These are phyloP conservation scores for Cladorrhinum samala DNA, from an alignment of 495 filamentous ascomycete species.

Conservation along the genomic window DNA sequence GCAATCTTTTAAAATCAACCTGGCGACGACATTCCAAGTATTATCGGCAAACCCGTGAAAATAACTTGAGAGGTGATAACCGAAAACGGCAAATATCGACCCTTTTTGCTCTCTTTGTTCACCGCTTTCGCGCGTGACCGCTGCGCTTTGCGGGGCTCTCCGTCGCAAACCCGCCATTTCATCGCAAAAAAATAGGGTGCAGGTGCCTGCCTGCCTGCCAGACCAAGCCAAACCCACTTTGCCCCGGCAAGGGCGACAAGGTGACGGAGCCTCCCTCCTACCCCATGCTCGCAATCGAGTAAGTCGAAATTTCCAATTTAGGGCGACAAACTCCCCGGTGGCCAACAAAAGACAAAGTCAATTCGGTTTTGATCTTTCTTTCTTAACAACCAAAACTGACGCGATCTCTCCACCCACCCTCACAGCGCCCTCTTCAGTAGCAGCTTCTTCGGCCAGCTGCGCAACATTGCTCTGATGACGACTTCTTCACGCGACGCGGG, in stretches of 20 bases:
- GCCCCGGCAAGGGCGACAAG: not conserved
- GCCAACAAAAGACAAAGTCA: not conserved
- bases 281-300: slow-evolving; percentile 29
- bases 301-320: slow-evolving; percentile 16
- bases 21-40: not conserved
- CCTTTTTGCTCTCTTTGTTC: not conserved
- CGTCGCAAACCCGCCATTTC: not conserved
- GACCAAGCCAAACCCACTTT: too few species aligned
- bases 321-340: too few species aligned
- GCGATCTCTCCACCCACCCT: slow-evolving; percentile 2
- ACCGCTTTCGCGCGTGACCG: not conserved
- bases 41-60: not conserved
- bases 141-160: slow-evolving; percentile 8
- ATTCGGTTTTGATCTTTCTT: not conserved
- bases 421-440: slow-evolving; percentile 24
- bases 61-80: not conserved
- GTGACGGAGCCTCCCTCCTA: slow-evolving; percentile 1
- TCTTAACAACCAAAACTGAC: slow-evolving; percentile 4
- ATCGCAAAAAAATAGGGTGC: not conserved
- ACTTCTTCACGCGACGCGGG: slow-evolving; percentile 15
- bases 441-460: slow-evolving; percentile 29
- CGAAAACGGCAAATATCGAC: not conserved
- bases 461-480: slow-evolving; percentile 27
- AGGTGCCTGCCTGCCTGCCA: not conserved
- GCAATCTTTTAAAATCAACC: too few species aligned